A percentile compares a stretch with the other conserved stretches of the same genome.
These are phyloP conservation scores for Leccinellum albellum DNA, from an alignment of 768 basidiomycete species.

Conservation along the genomic window DNA sequence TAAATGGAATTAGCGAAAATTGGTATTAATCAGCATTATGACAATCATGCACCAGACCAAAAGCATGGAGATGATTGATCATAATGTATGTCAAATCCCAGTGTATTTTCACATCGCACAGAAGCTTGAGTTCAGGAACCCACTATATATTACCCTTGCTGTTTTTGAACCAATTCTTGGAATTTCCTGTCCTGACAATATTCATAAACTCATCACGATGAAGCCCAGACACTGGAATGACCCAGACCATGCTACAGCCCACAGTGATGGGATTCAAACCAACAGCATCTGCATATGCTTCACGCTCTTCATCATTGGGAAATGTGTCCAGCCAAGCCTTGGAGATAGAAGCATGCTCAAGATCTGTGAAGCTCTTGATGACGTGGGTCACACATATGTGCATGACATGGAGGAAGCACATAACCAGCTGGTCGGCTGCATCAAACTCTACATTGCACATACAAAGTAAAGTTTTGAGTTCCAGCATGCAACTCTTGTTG, in stretches of 20 bases:
- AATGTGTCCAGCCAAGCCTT: not conserved
- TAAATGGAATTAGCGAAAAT: too few species aligned
- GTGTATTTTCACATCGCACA: too few species aligned
- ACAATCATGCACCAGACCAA: too few species aligned
- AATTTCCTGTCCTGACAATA: not conserved
- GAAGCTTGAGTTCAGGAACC: too few species aligned
- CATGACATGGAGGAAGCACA: not conserved
- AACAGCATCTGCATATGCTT: not conserved
- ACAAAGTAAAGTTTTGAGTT: not conserved
- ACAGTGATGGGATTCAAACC: not conserved
- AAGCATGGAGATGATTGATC: too few species aligned
- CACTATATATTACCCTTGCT: too few species aligned
- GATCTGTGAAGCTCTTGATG: not conserved
- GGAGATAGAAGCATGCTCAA: not conserved
- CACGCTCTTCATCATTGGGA: not conserved
- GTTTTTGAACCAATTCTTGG: too few species aligned
- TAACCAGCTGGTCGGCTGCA: not conserved
- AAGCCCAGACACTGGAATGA: not conserved
- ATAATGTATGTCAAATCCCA: too few species aligned
- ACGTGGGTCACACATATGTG: not conserved
- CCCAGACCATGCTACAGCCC: not conserved
- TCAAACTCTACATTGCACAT: not conserved
- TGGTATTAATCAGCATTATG: too few species aligned
- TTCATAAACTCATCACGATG: not conserved
- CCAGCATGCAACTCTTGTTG: not conserved